A percentile compares a stretch with the other conserved stretches of the same genome.
phyloP scores from a whole-genome alignment of 495 filamentous ascomycete species.

The Daldinia concentrica region DNA sequence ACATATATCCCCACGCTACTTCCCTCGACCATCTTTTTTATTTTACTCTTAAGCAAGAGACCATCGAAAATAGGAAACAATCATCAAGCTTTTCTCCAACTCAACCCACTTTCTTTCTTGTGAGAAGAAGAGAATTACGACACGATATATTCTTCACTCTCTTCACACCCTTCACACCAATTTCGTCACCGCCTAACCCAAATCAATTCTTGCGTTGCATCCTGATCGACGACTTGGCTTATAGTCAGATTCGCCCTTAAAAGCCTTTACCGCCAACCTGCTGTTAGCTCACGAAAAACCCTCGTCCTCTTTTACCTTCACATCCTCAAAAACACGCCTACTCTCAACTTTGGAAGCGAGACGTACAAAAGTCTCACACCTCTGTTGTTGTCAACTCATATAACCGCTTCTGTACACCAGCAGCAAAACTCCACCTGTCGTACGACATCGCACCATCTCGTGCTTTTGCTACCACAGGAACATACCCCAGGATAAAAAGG shows the following conservation, averaged over 20 bases:
- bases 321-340: neutral
- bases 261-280: constrained; percentile 2
- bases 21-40: neutral
- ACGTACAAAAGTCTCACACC: neutral
- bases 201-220: neutral
- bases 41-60: constrained; percentile 4
- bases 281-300: constrained; percentile 7
- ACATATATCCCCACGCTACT: constrained; percentile 13
- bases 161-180: constrained; percentile 14
- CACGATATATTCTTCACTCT: constrained; percentile 13
- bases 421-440: constrained; percentile 18
- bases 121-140: constrained; percentile 21
- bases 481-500: neutral
- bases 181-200: constrained; percentile 35
- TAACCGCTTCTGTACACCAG: constrained; percentile 2
- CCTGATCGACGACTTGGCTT: neutral
- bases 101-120: constrained; percentile 13
- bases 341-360: neutral
- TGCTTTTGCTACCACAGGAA: constrained; percentile 16
- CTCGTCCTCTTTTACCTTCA: constrained; percentile 10
- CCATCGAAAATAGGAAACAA: constrained; percentile 8
- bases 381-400: constrained; percentile 1
- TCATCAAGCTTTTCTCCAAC: constrained; percentile 9
- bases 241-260: constrained; percentile 1
- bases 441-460: constrained; percentile 41